Evolutionary conservation across 306 rosid species (phyloP), one percentile per base, ranked within the genome.

Genomic region (Vigna radiata): DNA sequence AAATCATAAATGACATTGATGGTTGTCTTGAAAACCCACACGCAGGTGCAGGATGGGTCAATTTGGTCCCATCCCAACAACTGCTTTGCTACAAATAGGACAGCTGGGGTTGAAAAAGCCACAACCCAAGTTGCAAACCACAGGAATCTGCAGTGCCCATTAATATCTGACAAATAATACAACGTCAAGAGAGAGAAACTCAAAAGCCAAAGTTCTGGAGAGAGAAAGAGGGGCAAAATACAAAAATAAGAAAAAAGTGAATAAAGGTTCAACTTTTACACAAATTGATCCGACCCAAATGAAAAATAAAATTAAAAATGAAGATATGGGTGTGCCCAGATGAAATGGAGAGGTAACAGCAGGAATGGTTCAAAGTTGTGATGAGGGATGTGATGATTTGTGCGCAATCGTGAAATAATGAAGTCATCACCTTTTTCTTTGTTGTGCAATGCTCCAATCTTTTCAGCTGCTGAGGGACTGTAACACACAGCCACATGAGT

Each of bases 41-140:
- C 82, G 69, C 85, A 61, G 60, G 79, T 65, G 80, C 74, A 81
- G 67, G 83, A 93, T 77, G 89, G 94, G 91, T 84, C 88, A 78
- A 81, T 77, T 79, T 86, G 98, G 97, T 84, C 97, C 97, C 97
- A 91, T 90, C 90, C 82, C 90, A 87, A 86, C 93, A 84, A 84
- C 88, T 68, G 75, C 83, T 77, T 70, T 82, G 84, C 76, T 56
- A 73, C 86, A 85, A 68, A 83, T 86, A 77, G 67, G 87, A 87
- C 98, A 91, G 87, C 89, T 76, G 85, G 88, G 91, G 55, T 80
- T 84, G 90, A 88, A 87, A 90, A 81, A 49, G 90, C 85, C 90
- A 72, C 85, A 81, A 75, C 89, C 85, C 94, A 92, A 90, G 83
- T 90, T 89, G 94, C 85, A 84, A 82, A 19, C 81, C 86, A 86